These are phyloP conservation scores for Suillus decipiens DNA, from an alignment of 768 basidiomycete genomes.

Conservation along the genomic window DNA sequence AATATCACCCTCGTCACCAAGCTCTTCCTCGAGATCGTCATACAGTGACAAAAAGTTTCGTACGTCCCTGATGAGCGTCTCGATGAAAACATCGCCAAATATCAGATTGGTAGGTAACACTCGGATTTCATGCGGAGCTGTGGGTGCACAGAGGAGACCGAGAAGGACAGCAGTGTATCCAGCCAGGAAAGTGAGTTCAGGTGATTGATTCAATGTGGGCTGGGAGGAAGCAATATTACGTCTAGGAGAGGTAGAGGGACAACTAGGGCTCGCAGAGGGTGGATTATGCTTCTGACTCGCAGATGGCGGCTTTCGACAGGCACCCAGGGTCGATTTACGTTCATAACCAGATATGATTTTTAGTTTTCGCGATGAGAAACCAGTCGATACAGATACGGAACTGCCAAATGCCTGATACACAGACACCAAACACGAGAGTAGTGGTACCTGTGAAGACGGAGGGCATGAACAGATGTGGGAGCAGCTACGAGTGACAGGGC, in stretches of 20 bases:
- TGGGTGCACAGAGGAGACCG: constrained; percentile 46
- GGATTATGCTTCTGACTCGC: background rate
- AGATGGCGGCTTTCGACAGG: background rate
- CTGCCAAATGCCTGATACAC: background rate
- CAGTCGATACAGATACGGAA: background rate
- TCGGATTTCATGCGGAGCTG: constrained; percentile 31
- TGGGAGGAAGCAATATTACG: background rate
- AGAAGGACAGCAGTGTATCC: constrained; percentile 79
- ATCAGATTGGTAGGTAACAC: constrained; percentile 34
- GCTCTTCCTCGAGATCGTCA: constrained; percentile 32
- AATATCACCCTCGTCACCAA: background rate
- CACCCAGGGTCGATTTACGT: background rate
- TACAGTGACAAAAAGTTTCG: constrained; percentile 45
- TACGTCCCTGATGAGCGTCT: constrained; percentile 37
- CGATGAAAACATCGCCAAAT: constrained; percentile 32
- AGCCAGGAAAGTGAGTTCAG: constrained; percentile 56
- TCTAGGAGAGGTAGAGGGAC: background rate
- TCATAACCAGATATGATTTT: background rate
- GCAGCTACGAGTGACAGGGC: constrained; percentile 51
- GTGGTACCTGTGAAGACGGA: constrained; percentile 39
- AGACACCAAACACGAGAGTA: constrained; percentile 3
- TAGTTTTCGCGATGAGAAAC: background rate
- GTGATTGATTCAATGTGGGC: constrained; percentile 38
- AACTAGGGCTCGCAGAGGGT: background rate
- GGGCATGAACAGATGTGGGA: constrained; percentile 55